phyloP scores from a whole-genome alignment of 192 early-diverging fungal species.

The Pilaira anomala region DNA sequence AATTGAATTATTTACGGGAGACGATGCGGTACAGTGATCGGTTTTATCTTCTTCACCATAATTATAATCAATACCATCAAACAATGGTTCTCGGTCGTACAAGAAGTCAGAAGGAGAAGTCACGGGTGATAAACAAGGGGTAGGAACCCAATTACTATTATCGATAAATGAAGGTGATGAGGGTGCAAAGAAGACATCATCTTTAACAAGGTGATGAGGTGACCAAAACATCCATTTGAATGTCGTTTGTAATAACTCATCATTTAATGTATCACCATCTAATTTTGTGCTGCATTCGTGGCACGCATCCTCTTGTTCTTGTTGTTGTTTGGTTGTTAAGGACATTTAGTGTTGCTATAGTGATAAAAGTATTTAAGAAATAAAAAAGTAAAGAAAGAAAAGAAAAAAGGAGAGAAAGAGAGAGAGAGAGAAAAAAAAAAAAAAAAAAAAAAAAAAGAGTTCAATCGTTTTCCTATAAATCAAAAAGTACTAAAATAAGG shows the following conservation, averaged over 20 bases:
- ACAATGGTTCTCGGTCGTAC: slow-evolving; percentile 22
- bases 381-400: neutral
- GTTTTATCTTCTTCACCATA: neutral
- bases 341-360: neutral
- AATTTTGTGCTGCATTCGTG: slow-evolving; percentile 6
- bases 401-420: neutral
- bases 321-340: neutral
- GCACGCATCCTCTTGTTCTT: neutral
- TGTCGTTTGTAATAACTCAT: neutral
- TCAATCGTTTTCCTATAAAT: neutral
- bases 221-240: slow-evolving; percentile 3
- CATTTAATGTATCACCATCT: neutral
- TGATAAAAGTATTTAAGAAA: neutral
- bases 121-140: slow-evolving; percentile 23
- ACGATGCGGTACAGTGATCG: neutral
- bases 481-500: slow-evolving; percentile 13
- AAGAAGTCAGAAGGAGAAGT: slow-evolving; percentile 20
- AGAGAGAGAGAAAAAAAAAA: neutral
- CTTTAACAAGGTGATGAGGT: slow-evolving; percentile 15
- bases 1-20: neutral
- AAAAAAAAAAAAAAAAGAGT: neutral
- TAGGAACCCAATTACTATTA: slow-evolving; percentile 8
- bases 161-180: neutral
- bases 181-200: slow-evolving; percentile 15
- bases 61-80: slow-evolving; percentile 27